phyloP scores from a whole-genome alignment of 306 rosid species.

The Rubus parviflorus region DNA sequence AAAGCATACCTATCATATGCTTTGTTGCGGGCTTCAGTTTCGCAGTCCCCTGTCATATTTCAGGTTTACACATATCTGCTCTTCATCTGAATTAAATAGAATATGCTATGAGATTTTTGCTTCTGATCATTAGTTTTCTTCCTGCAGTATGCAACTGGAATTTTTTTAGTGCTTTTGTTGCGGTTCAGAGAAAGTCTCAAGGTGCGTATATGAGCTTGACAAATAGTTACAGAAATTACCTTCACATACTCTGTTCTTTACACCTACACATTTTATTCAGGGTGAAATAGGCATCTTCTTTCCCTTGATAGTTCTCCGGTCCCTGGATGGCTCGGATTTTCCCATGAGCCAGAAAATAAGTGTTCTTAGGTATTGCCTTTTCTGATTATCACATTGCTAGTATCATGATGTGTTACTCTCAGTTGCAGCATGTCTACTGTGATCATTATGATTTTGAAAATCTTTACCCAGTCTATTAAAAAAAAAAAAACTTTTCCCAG shows the following conservation, averaged over 20 bases:
- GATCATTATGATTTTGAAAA: constrained; percentile 6
- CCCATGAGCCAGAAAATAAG: constrained; percentile 81
- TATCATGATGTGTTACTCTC: constrained; percentile 10
- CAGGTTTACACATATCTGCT: constrained; percentile 58
- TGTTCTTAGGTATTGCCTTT: constrained; percentile 74
- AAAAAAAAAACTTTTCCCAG: background rate
- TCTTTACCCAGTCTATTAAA: constrained; percentile 20
- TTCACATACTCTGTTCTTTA: constrained; percentile 14
- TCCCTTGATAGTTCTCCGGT: constrained; percentile 91
- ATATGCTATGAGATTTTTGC: constrained; percentile 17
- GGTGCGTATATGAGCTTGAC: constrained; percentile 54
- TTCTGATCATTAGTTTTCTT: constrained; percentile 33
- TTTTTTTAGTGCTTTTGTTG: constrained; percentile 85
- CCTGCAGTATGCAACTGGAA: constrained; percentile 93
- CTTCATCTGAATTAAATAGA: constrained; percentile 17
- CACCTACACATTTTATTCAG: constrained; percentile 54
- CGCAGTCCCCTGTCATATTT: constrained; percentile 90
- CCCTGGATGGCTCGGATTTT: constrained; percentile 81
- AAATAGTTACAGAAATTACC: constrained; percentile 28
- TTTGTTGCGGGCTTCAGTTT: constrained; percentile 89
- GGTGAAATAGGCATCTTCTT: constrained; percentile 98
- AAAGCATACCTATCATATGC: constrained; percentile 99
- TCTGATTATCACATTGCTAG: constrained; percentile 29
- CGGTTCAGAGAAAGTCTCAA: constrained; percentile 98
- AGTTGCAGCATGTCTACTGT: constrained; percentile 6